phyloP scores from a whole-genome alignment of 345 rosid species.

The Iberis pinnata region DNA sequence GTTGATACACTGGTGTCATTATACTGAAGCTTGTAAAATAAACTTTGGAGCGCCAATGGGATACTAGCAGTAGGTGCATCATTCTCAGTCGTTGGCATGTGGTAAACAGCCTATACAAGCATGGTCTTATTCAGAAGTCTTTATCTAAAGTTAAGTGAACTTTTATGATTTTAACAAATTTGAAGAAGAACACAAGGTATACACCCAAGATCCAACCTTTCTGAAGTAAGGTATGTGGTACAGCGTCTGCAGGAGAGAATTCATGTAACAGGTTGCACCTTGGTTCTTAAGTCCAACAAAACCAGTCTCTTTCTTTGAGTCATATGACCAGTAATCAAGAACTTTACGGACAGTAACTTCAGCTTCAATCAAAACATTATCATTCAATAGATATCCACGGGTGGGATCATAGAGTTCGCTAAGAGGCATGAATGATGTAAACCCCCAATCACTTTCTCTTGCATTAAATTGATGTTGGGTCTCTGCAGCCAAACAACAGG shows the following conservation, averaged over 20 bases:
- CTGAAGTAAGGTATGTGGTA: conserved; percentile 90
- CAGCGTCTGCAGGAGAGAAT: conserved; percentile 83
- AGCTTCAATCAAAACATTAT: conserved; percentile 76
- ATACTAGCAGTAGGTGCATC: conserved; percentile 91
- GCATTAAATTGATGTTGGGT: conserved; percentile 94
- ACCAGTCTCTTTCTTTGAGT: conserved; percentile 97
- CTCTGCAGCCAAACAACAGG: conserved; percentile 41
- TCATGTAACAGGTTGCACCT: conserved; percentile 99
- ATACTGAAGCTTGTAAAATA: conserved; percentile 93
- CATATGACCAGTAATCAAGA: conserved; percentile 89
- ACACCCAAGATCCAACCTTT: conserved; percentile 49
- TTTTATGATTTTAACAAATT: conserved; percentile 3
- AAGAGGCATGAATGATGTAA: conserved; percentile 93
- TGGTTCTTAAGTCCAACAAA: conserved; percentile 95
- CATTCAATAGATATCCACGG: conserved; percentile 76
- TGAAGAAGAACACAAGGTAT: conserved; percentile 11
- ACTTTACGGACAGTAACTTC: conserved; percentile 84
- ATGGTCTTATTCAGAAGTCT: conserved; percentile 20
- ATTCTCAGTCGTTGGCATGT: conserved; percentile 99
- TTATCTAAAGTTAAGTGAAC: background rate
- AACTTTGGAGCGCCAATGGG: conserved; percentile 93
- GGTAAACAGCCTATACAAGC: conserved; percentile 86
- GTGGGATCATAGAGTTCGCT: conserved; percentile 77
- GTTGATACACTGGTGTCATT: conserved; percentile 91
- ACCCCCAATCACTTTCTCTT: conserved; percentile 99